Evolutionary conservation across 192 early-diverging fungal genomes (phyloP).

Genomic region (Linnemannia zychae): DNA sequence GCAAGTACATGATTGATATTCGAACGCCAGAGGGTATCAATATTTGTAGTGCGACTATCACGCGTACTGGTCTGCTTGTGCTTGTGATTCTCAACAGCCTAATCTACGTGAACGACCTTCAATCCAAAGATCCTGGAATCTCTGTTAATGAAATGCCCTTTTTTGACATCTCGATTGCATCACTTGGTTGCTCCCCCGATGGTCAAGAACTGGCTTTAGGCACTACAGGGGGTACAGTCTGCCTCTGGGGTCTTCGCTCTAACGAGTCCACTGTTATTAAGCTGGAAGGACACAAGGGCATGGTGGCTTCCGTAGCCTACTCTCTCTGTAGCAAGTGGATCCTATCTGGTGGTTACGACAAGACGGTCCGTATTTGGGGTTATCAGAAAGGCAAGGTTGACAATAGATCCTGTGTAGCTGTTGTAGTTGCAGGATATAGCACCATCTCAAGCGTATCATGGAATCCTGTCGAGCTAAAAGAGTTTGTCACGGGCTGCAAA

Average conservation of each 20-base stretch:
- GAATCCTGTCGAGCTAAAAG: neutral
- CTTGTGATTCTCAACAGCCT: no score
- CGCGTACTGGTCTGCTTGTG: no score
- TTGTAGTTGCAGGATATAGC: no score
- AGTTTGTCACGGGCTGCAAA: neutral
- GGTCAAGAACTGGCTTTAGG: neutral
- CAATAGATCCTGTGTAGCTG: neutral
- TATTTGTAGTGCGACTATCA: no score
- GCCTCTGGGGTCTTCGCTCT: neutral
- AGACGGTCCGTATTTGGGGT: neutral
- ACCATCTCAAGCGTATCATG: neutral
- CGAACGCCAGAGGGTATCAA: no score
- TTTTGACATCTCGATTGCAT: no score
- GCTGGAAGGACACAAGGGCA: neutral
- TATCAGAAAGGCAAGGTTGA: neutral
- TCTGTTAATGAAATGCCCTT: no score
- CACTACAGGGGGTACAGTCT: neutral
- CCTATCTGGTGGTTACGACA: neutral
- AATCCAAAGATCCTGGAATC: no score
- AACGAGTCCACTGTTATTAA: neutral
- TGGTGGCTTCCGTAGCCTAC: neutral
- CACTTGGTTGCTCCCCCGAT: neutral
- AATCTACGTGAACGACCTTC: no score
- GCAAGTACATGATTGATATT: no score
- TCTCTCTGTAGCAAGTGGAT: neutral